A percentile compares a stretch with the other conserved stretches of the same genome.
These are phyloP conservation scores for Mycena amicta DNA, from an alignment of 768 basidiomycete species.

Conservation along the genomic window DNA sequence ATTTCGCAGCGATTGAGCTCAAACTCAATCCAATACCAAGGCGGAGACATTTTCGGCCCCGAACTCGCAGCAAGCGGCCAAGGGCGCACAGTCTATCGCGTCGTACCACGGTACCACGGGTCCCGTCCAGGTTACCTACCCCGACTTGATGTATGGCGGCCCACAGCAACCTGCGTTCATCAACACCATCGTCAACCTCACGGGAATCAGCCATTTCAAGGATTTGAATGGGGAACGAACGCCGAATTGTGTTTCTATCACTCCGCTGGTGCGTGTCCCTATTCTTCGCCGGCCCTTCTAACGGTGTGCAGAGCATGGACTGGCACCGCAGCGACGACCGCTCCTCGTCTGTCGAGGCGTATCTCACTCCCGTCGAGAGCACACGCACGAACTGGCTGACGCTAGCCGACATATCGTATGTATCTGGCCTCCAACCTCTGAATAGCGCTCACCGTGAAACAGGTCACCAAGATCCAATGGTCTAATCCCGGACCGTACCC, in stretches of 20 bases:
- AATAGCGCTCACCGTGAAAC: too few relatives aligned
- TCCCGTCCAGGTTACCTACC: slow-evolving; percentile 57
- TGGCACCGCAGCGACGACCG: slow-evolving; percentile 53
- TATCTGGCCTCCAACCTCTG: too few relatives aligned
- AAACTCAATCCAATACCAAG: slow-evolving; percentile 32
- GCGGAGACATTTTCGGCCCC: slow-evolving; percentile 52
- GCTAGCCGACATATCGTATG: too few relatives aligned
- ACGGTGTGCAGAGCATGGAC: slow-evolving; percentile 40
- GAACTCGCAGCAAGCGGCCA: slow-evolving; percentile 44
- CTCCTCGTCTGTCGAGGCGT: slow-evolving; percentile 56
- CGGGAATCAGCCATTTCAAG: slow-evolving; percentile 48
- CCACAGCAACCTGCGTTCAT: slow-evolving; percentile 55
- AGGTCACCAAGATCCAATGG: slow-evolving; percentile 50
- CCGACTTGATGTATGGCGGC: slow-evolving; percentile 57
- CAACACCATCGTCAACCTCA: slow-evolving; percentile 46
- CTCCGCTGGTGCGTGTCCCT: slow-evolving; percentile 44
- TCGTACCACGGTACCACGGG: slow-evolving; percentile 55
- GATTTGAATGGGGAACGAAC: slow-evolving; percentile 61
- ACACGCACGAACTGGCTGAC: slow-evolving; percentile 52
- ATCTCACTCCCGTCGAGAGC: slow-evolving; percentile 54
- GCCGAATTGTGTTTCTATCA: slow-evolving; percentile 58
- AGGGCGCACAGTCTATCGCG: slow-evolving; percentile 48
- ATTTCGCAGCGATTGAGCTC: too few relatives aligned
- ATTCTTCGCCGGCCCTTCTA: not conserved
- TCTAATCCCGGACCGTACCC: slow-evolving; percentile 34